Conservation (phyloP, 2,329 filamentous ascomycete species). For the Pseudogymnoascus sp. region DNA sequence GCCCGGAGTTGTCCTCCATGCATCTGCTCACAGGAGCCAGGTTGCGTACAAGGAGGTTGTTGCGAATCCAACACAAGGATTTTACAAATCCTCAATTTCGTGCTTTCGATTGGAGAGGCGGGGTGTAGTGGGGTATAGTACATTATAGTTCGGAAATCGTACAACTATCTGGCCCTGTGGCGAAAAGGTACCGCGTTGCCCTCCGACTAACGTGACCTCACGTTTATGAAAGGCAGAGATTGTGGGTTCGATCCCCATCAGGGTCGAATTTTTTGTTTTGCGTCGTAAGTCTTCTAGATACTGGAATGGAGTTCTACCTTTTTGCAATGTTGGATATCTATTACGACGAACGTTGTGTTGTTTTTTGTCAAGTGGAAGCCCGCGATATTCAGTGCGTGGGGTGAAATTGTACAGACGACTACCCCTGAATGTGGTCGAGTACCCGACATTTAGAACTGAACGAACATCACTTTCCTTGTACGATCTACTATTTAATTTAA, state of each 20-base stretch:
- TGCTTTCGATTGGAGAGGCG: background rate
- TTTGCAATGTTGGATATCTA: background rate
- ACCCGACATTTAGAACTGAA: background rate
- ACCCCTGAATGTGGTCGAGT: background rate
- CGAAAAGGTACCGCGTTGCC: conserved; percentile 12
- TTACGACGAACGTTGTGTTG: background rate
- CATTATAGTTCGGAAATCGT: background rate
- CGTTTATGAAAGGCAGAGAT: conserved; percentile 12
- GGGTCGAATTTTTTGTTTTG: conserved; percentile 7
- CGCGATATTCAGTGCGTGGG: background rate
- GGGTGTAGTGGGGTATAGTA: background rate
- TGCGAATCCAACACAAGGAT: background rate
- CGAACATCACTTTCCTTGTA: background rate
- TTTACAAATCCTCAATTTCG: background rate
- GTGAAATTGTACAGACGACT: background rate
- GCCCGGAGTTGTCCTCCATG: background rate
- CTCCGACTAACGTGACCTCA: conserved; percentile 11
- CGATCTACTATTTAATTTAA: background rate
- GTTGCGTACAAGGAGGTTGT: background rate
- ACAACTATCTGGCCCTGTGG: conserved; percentile 11
- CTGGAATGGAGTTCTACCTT: background rate
- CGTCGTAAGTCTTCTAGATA: background rate
- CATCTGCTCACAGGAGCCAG: background rate
- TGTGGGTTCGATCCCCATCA: conserved; percentile 13
- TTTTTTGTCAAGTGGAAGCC: background rate